Base-by-base conservation (phyloP, 2,329 filamentous ascomycete species). In the Byssothecium circinans region DNA sequence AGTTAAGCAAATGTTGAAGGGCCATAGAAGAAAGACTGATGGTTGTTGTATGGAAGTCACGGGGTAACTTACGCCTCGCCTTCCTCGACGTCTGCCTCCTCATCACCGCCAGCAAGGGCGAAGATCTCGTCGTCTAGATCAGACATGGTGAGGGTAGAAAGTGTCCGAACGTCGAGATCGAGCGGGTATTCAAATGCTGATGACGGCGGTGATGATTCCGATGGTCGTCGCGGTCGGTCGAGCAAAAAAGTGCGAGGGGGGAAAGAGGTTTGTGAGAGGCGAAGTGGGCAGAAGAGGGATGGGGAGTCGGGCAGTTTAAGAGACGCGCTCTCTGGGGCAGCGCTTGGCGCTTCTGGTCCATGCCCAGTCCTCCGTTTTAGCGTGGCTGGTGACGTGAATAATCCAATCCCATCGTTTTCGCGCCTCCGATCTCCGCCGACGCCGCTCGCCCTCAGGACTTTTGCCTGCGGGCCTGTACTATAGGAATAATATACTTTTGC, bases 81-180 rank as follows among this genome's bases (percentile, higher is more conserved):
- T 68, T 95, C 89, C 61, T 89, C 86, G 46, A 85, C 83, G 40
- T 70, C 68, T 46, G 83, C 83, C 38, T 71, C 68, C 41, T 71
- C 68, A 34, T 83, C 84, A 59, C 89, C 90, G 63, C 90, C 94
- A 45, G 91, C 94, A 57, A 97, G 85, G 65, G 89, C 91, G 56
- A 97, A 86, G 57, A 97, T 85, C 76, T 96, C 92, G 62, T 92
- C 91, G 69, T 97, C 92, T 58, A 96, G 82, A 48, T 76, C 62
- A 47, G 92, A 89, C 91, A 96, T 95, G 64, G 56, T 57, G 56
- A 48, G 8, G 6, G 46, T 30, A 22, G 35, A 27, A 29, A 27
- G 41, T 10, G 25, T 4, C 12, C 35, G 34, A 8, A 32, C 10
- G 29, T 14, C 29, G 8, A 4, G 29, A 8, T 32, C 10, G 25